Conservation (phyloP, 2,329 filamentous ascomycete species). For the Aspergillus sp. region DNA sequence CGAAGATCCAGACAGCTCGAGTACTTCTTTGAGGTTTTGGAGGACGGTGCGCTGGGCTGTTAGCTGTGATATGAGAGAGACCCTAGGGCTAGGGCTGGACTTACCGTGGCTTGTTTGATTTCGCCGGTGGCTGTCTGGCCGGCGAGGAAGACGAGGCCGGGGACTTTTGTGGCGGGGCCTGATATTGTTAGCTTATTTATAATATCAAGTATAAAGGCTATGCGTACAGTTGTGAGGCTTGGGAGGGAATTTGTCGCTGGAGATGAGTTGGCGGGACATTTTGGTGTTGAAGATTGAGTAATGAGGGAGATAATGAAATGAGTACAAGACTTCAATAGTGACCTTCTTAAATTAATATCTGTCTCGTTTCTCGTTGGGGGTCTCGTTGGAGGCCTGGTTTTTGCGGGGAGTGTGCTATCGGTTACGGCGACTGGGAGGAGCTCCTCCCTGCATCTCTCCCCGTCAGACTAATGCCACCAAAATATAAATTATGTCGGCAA, state of each 20-base stretch:
- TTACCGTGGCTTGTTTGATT: constrained; percentile 48
- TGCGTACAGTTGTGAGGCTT: constrained; percentile 49
- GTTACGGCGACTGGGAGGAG: neutral
- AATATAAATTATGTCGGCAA: neutral
- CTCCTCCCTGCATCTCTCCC: neutral
- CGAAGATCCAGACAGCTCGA: constrained; percentile 59
- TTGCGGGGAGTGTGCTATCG: too few species aligned
- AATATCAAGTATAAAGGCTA: neutral
- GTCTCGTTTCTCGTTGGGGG: too few species aligned
- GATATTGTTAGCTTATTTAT: neutral
- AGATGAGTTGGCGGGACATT: constrained; percentile 51
- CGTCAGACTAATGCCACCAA: neutral
- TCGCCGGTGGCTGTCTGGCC: constrained; percentile 52
- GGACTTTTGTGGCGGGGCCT: constrained; percentile 47
- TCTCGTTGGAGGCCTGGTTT: too few species aligned
- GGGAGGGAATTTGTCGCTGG: constrained; percentile 48
- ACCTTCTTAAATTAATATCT: too few species aligned
- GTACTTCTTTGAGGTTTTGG: constrained; percentile 58
- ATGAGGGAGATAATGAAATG: too few species aligned
- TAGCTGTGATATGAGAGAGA: neutral
- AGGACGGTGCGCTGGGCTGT: constrained; percentile 27
- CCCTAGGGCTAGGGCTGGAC: constrained; percentile 5
- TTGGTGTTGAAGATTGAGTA: constrained; percentile 18
- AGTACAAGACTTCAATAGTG: too few species aligned
- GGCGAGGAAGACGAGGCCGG: constrained; percentile 49